phyloP scores from a whole-genome alignment of 2,329 filamentous ascomycete species.

The Dryadomyces quercus-mongolicae region DNA sequence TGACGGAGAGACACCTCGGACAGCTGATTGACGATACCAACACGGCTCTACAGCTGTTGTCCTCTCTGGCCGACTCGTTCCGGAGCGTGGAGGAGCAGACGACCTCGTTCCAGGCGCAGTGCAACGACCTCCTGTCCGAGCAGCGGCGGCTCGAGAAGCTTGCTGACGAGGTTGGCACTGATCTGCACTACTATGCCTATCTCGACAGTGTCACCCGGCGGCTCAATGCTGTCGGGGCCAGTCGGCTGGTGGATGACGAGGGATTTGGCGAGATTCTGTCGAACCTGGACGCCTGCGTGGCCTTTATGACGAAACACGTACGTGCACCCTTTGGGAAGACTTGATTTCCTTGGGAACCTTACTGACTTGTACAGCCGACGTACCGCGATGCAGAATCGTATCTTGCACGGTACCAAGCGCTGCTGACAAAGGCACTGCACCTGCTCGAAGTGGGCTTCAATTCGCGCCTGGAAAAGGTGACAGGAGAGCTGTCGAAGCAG shows the following conservation, averaged over 20 bases:
- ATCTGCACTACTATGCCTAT: constrained; percentile 90
- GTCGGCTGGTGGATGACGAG: constrained; percentile 70
- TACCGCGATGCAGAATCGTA: constrained; percentile 86
- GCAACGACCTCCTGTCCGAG: constrained; percentile 73
- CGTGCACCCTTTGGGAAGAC: constrained; percentile 25
- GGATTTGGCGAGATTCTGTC: constrained; percentile 81
- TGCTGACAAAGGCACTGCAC: constrained; percentile 57
- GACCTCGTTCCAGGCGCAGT: constrained; percentile 83
- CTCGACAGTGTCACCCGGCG: constrained; percentile 81
- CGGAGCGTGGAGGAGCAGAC: constrained; percentile 80
- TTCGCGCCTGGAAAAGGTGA: constrained; percentile 38
- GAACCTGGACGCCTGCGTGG: constrained; percentile 80
- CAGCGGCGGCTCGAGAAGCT: constrained; percentile 68
- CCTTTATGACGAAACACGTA: constrained; percentile 83
- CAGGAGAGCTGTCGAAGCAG: constrained; percentile 41
- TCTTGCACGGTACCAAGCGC: constrained; percentile 71
- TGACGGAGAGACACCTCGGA: constrained; percentile 71
- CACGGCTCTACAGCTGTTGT: constrained; percentile 61
- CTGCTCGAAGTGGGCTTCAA: constrained; percentile 47
- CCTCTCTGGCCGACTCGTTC: constrained; percentile 75
- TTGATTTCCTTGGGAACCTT: background rate
- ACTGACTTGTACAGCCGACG: constrained; percentile 39
- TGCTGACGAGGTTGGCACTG: constrained; percentile 74
- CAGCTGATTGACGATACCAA: constrained; percentile 67
- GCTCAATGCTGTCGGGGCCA: constrained; percentile 83